phyloP scores from a whole-genome alignment of 225 moss, liverwort and hornwort species.

The Polytrichum formosum region DNA sequence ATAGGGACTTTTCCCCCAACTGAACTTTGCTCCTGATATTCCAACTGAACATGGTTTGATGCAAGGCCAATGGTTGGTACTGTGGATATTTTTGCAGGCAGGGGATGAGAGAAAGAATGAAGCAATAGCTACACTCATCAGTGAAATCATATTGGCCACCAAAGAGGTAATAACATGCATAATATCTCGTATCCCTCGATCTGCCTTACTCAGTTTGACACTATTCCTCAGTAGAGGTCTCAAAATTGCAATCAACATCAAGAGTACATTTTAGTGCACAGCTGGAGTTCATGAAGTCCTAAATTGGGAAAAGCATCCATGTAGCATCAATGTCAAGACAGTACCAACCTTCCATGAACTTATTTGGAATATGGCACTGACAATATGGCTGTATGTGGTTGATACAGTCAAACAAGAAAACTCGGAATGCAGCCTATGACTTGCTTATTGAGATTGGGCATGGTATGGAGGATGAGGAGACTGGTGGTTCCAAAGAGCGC shows the following conservation, averaged over 20 bases:
- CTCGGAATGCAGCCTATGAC: constrained; percentile 92
- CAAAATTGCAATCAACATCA: too few species aligned
- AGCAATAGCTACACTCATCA: constrained; percentile 80
- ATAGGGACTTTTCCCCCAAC: too few species aligned
- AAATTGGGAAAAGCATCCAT: too few species aligned
- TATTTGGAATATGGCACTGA: not conserved
- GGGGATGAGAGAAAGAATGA: constrained; percentile 79
- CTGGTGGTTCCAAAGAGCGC: constrained; percentile 55
- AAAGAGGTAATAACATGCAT: constrained; percentile 58
- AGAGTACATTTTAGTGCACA: too few species aligned
- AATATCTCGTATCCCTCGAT: too few species aligned
- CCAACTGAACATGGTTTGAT: too few species aligned
- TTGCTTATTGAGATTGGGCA: constrained; percentile 84
- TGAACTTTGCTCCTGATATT: too few species aligned
- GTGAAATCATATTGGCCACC: constrained; percentile 91
- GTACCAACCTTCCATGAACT: not conserved
- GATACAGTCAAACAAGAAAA: constrained; percentile 81
- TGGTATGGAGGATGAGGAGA: constrained; percentile 74
- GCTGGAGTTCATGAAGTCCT: too few species aligned
- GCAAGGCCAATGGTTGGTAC: not conserved
- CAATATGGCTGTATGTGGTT: not conserved
- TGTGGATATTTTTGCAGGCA: constrained; percentile 24
- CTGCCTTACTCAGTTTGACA: too few species aligned
- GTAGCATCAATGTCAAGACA: not conserved
- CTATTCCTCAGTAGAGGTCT: too few species aligned